Conservation (phyloP, 2,329 filamentous ascomycete species). For the Fusarium graminum region DNA sequence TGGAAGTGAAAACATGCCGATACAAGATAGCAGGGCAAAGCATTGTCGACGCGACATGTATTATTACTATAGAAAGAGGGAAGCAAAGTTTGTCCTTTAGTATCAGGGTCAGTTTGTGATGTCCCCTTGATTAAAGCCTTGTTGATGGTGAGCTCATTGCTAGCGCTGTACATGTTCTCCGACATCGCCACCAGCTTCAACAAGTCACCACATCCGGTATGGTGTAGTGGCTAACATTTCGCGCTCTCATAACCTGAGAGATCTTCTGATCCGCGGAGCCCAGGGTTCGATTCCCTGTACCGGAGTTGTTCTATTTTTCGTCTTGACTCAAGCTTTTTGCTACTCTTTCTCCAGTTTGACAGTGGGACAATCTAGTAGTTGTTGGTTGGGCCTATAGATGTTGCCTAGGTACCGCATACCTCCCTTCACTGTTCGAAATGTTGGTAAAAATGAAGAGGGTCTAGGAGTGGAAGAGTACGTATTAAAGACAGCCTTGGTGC, state of each 20-base stretch:
- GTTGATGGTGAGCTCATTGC: not conserved
- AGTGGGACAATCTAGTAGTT: too few species aligned
- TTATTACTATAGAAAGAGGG: constrained; percentile 49
- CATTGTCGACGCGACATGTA: constrained; percentile 41
- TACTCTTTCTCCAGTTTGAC: too few species aligned
- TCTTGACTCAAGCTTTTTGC: not conserved
- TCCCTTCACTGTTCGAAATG: too few species aligned
- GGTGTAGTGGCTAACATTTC: constrained; percentile 53
- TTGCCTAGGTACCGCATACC: too few species aligned
- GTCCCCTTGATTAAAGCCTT: not conserved
- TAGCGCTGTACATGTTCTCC: not conserved
- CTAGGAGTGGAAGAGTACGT: too few species aligned
- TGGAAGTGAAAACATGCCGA: constrained; percentile 43
- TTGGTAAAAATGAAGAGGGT: too few species aligned
- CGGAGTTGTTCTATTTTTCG: constrained; percentile 29
- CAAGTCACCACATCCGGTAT: constrained; percentile 45
- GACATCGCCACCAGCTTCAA: constrained; percentile 17
- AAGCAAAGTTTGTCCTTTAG: constrained; percentile 30
- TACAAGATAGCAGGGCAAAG: constrained; percentile 33
- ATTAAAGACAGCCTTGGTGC: too few species aligned
- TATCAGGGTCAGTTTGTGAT: not conserved
- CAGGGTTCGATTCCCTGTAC: constrained; percentile 48
- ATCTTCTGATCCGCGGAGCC: constrained; percentile 40
- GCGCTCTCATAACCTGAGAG: constrained; percentile 49
- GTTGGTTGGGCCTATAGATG: too few species aligned